Conservation (phyloP, 2,329 filamentous ascomycete genomes). For the Rosellinia necatrix region DNA sequence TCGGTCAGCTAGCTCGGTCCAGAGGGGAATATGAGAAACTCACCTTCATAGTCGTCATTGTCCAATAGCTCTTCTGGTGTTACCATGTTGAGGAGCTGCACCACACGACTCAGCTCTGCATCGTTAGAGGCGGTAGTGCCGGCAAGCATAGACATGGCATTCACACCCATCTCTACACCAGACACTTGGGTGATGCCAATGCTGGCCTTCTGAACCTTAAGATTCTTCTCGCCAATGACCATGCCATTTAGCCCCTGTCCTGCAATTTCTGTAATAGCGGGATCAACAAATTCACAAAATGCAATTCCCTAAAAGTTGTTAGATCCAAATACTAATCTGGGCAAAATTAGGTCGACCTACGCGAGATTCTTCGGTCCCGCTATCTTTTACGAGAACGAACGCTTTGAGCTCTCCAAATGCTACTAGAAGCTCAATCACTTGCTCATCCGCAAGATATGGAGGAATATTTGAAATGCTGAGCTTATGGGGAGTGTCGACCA, state of each 20-base stretch:
- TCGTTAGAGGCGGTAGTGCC: conserved; percentile 77
- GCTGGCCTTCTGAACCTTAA: conserved; percentile 87
- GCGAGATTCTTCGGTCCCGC: conserved; percentile 80
- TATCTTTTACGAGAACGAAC: conserved; percentile 88
- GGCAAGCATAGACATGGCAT: conserved; percentile 96
- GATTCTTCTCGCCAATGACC: conserved; percentile 83
- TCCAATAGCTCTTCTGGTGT: conserved; percentile 94
- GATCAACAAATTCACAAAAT: conserved; percentile 92
- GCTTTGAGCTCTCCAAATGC: conserved; percentile 93
- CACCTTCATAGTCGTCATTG: conserved; percentile 93
- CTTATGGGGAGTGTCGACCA: conserved; percentile 93
- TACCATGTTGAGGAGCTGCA: conserved; percentile 98
- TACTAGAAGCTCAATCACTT: conserved; percentile 86
- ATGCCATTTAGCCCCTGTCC: conserved; percentile 92
- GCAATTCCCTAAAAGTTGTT: conserved; percentile 74
- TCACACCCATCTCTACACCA: conserved; percentile 92
- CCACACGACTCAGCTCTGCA: conserved; percentile 78
- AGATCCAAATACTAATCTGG: conserved; percentile 25
- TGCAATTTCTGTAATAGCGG: conserved; percentile 77
- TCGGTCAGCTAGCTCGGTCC: conserved; percentile 43
- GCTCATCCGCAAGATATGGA: conserved; percentile 83
- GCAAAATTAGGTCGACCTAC: conserved; percentile 57
- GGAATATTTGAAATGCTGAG: conserved; percentile 92
- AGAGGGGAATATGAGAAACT: conserved; percentile 30
- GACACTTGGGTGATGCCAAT: conserved; percentile 92